Evolutionary conservation across 139 green algal species (phyloP).

Genomic region (Chlamydomonas sp.): DNA sequence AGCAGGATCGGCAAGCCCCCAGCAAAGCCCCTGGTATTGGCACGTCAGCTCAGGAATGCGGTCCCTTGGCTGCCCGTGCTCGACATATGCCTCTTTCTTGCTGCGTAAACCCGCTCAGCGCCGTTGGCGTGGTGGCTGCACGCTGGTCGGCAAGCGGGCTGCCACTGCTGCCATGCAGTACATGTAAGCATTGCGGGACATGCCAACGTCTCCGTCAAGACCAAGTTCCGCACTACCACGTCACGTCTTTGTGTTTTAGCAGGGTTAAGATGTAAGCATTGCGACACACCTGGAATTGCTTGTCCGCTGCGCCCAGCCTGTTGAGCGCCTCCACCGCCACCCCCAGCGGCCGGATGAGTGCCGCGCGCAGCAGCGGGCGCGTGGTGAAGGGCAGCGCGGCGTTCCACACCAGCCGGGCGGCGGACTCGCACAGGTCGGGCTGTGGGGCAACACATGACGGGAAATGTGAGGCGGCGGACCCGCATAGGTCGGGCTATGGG

Average conservation of each 20-base stretch:
- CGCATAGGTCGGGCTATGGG: slow-evolving; percentile 23
- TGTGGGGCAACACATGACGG: not conserved
- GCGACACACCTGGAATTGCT: slow-evolving; percentile 58
- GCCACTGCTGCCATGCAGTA: too few relatives aligned
- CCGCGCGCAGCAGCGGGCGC: slow-evolving; percentile 45
- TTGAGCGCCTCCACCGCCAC: slow-evolving; percentile 43
- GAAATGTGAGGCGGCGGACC: not conserved
- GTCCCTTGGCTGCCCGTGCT: not conserved
- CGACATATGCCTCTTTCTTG: too few relatives aligned
- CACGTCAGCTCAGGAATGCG: not conserved
- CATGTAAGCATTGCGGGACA: too few relatives aligned
- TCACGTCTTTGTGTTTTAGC: too few relatives aligned
- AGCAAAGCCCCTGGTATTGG: not conserved
- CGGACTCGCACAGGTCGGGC: slow-evolving; percentile 28
- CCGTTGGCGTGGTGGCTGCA: not conserved
- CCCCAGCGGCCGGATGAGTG: slow-evolving; percentile 38
- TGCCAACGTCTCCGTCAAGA: not conserved
- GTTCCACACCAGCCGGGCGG: slow-evolving; percentile 51
- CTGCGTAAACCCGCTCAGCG: too few relatives aligned
- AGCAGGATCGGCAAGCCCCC: not conserved
- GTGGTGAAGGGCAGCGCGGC: slow-evolving; percentile 46
- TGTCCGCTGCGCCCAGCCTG: slow-evolving; percentile 39
- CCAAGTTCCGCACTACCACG: not conserved
- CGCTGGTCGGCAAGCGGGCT: not conserved
- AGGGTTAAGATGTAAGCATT: too few relatives aligned